Percentiles rank a stretch among this genome's conserved stretches.
phyloP scores from a whole-genome alignment of 495 filamentous ascomycete genomes.

The Hypoxylon perforatum region DNA sequence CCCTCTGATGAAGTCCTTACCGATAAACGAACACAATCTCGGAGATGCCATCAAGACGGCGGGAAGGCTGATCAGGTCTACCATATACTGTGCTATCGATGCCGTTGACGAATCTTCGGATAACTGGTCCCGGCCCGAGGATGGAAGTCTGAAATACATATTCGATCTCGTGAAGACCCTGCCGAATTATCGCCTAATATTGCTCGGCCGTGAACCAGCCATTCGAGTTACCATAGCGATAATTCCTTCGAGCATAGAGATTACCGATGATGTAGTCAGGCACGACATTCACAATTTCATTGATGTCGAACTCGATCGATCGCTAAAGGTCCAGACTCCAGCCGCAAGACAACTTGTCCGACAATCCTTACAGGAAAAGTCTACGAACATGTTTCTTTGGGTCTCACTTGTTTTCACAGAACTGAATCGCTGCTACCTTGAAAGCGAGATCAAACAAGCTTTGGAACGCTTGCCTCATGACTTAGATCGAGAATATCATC shows the following conservation, averaged over 20 bases:
- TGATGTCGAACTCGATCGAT: slow-evolving; percentile 5
- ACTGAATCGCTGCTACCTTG: slow-evolving; percentile 14
- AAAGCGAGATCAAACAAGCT: slow-evolving; percentile 4
- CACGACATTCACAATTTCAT: slow-evolving; percentile 18
- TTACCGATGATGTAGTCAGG: slow-evolving; percentile 12
- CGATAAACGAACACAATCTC: neutral
- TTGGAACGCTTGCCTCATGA: slow-evolving; percentile 16
- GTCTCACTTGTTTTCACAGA: slow-evolving; percentile 14
- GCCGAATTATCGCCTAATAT: slow-evolving; percentile 3
- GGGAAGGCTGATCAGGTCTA: neutral
- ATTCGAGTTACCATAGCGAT: neutral
- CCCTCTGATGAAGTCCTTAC: neutral
- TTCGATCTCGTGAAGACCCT: neutral
- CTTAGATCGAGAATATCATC: slow-evolving; percentile 21
- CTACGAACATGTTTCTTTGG: slow-evolving; percentile 24
- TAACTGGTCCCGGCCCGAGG: slow-evolving; percentile 4
- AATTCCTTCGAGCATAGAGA: slow-evolving; percentile 1
- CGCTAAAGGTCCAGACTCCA: slow-evolving; percentile 1
- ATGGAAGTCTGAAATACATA: neutral
- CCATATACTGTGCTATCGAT: slow-evolving; percentile 6
- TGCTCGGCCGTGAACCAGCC: slow-evolving; percentile 7
- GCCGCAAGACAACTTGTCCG: slow-evolving; percentile 5
- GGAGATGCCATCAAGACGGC: neutral
- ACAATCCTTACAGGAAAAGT: slow-evolving; percentile 4
- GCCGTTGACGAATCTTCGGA: slow-evolving; percentile 15